These are phyloP conservation scores for Tuber borchii DNA, from an alignment of 495 filamentous ascomycete species.

Conservation along the genomic window DNA sequence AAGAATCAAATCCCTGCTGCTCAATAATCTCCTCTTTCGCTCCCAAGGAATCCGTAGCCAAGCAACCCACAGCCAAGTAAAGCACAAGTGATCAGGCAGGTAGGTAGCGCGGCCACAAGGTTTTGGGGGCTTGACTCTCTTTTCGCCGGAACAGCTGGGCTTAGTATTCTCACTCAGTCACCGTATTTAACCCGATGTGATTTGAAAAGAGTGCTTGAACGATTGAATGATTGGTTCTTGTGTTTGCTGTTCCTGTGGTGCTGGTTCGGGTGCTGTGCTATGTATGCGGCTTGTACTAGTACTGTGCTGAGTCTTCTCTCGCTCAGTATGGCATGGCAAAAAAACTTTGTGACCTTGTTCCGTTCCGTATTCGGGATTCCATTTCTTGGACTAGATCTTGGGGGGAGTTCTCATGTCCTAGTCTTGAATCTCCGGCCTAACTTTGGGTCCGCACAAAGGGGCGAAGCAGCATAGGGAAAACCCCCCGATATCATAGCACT, in stretches of 20 bases:
- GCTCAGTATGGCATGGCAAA: not conserved
- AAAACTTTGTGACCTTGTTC: not conserved
- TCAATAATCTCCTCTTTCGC: not conserved
- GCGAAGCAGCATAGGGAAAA: not conserved
- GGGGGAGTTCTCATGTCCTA: not conserved
- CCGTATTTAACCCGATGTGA: not conserved
- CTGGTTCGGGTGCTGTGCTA: not conserved
- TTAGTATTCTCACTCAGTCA: not conserved
- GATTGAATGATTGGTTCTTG: not conserved
- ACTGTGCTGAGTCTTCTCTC: not conserved
- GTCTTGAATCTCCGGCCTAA: not conserved
- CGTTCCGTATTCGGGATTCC: not conserved
- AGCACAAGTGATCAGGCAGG: slow-evolving; percentile 5
- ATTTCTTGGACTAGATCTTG: not conserved
- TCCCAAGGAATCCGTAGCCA: not conserved
- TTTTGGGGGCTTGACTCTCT: not conserved
- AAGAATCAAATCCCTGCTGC: not conserved
- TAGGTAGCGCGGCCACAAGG: not conserved
- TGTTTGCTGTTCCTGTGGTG: not conserved
- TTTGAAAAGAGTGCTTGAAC: not conserved
- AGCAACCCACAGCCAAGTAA: not conserved
- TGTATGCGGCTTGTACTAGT: not conserved
- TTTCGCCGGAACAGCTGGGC: not conserved
- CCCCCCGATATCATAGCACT: not conserved
- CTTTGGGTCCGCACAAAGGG: not conserved